Evolutionary conservation across 1,284 basidiomycete species (phyloP).

Genomic region (Coniferiporia weirii): DNA sequence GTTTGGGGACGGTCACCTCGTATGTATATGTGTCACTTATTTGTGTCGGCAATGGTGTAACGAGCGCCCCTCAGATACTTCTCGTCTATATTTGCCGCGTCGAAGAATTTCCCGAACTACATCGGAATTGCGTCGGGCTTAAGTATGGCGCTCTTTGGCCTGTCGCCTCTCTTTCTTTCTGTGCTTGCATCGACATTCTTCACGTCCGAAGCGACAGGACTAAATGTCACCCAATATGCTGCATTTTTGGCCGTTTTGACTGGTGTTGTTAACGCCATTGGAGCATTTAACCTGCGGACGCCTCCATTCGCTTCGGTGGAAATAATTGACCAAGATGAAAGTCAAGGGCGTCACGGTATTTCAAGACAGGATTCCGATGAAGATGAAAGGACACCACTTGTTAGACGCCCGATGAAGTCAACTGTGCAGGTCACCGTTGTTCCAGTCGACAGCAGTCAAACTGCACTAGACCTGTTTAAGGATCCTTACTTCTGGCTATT

Average conservation of each 20-base stretch:
- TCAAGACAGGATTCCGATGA: neutral
- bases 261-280: slow-evolving; percentile 48
- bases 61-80: slow-evolving; percentile 50
- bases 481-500: slow-evolving; percentile 60
- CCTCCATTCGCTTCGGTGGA: slow-evolving; percentile 6
- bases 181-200: slow-evolving; percentile 57
- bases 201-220: slow-evolving; percentile 39
- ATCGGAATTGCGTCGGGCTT: slow-evolving; percentile 62
- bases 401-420: slow-evolving; percentile 25
- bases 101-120: slow-evolving; percentile 58
- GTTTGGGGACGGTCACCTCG: slow-evolving; percentile 66
- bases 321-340: slow-evolving; percentile 5
- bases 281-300: slow-evolving; percentile 41
- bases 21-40: slow-evolving; percentile 33
- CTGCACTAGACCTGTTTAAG: slow-evolving; percentile 41
- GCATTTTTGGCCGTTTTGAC: slow-evolving; percentile 51
- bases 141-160: slow-evolving; percentile 66
- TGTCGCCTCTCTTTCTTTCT: slow-evolving; percentile 72
- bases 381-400: slow-evolving; percentile 39
- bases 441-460: slow-evolving; percentile 28
- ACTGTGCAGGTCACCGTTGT: slow-evolving; percentile 23
- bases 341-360: slow-evolving; percentile 9
- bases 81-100: slow-evolving; percentile 68
- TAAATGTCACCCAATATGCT: slow-evolving; percentile 54
- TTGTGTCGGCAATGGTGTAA: neutral